Conservation (phyloP, 2,329 filamentous ascomycete genomes). For the Eutypella sp. region DNA sequence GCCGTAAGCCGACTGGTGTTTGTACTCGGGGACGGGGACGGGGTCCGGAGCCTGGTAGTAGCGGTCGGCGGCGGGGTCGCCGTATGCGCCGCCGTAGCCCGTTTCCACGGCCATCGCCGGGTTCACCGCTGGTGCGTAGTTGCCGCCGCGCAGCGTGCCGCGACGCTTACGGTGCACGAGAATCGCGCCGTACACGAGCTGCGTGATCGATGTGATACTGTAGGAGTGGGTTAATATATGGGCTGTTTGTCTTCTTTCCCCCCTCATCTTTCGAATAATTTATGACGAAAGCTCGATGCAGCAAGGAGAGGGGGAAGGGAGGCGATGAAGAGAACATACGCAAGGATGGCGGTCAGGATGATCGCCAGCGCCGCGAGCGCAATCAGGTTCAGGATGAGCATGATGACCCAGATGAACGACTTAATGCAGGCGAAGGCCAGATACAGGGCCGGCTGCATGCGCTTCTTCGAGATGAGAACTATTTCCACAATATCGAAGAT, state of each 20-base stretch:
- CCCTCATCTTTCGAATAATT: not conserved
- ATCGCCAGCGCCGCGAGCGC: conserved; percentile 7
- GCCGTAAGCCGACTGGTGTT: conserved; percentile 6
- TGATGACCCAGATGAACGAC: conserved; percentile 14
- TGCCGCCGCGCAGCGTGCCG: conserved; percentile 15
- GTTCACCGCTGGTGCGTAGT: conserved; percentile 15
- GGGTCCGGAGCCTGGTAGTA: conserved; percentile 6
- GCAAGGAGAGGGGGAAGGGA: not conserved
- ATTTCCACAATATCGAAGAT: conserved; percentile 20
- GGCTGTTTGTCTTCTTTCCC: too few relatives aligned
- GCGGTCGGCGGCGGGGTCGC: not conserved
- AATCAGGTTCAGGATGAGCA: conserved; percentile 14
- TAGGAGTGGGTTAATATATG: not conserved
- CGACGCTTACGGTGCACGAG: conserved; percentile 19
- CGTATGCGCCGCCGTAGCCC: not conserved
- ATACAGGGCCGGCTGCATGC: conserved; percentile 19
- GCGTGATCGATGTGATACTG: conserved; percentile 14
- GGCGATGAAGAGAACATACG: conserved; percentile 9
- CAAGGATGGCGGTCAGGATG: conserved; percentile 9
- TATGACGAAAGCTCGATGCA: not conserved
- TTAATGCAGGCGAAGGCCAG: conserved; percentile 19
- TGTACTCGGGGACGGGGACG: conserved; percentile 14
- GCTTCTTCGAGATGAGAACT: conserved; percentile 14
- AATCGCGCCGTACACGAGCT: conserved; percentile 18
- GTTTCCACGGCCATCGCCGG: conserved; percentile 5